Conservation (phyloP, 352 stramenopile species). For the Globisporangium barbulae region DNA sequence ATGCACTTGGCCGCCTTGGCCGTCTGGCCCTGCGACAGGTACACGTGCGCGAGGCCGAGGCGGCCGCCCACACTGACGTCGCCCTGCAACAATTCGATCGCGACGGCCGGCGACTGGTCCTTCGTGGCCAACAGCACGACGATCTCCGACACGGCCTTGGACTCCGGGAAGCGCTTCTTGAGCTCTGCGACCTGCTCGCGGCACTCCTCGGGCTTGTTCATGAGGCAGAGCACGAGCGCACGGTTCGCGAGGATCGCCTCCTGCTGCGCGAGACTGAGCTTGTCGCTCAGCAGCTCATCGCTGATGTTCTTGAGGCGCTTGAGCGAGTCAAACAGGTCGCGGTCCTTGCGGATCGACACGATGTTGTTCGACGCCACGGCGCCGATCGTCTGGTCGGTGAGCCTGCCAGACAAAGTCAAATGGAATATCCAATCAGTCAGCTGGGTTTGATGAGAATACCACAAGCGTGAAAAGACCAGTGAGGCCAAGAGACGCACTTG, state of each 20-base stretch:
- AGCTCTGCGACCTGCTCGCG: conserved; percentile 45
- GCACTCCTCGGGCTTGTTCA: conserved; percentile 80
- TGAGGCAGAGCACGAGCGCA: conserved; percentile 63
- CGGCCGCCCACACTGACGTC: conserved; percentile 57
- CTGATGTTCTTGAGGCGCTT: conserved; percentile 79
- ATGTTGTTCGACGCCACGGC: conserved; percentile 82
- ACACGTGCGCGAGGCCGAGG: conserved; percentile 70
- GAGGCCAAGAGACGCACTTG: conserved; percentile 41
- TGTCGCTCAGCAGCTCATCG: conserved; percentile 46
- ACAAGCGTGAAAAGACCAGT: not conserved
- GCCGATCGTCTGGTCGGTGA: conserved; percentile 57
- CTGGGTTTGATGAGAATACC: not conserved
- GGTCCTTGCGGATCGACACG: conserved; percentile 72
- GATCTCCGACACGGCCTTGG: conserved; percentile 53
- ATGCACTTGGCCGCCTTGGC: conserved; percentile 48
- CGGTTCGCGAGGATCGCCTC: conserved; percentile 75
- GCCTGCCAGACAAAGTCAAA: conserved; percentile 20
- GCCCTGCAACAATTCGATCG: conserved; percentile 42
- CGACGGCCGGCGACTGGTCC: conserved; percentile 48
- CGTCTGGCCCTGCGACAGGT: conserved; percentile 42
- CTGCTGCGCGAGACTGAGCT: conserved; percentile 56
- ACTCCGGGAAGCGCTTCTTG: conserved; percentile 60
- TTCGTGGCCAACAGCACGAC: conserved; percentile 67
- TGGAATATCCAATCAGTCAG: not conserved
- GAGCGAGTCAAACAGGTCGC: conserved; percentile 79